Base-by-base conservation (phyloP, 2,329 filamentous ascomycete species). In the Monosporascus sp. region DNA sequence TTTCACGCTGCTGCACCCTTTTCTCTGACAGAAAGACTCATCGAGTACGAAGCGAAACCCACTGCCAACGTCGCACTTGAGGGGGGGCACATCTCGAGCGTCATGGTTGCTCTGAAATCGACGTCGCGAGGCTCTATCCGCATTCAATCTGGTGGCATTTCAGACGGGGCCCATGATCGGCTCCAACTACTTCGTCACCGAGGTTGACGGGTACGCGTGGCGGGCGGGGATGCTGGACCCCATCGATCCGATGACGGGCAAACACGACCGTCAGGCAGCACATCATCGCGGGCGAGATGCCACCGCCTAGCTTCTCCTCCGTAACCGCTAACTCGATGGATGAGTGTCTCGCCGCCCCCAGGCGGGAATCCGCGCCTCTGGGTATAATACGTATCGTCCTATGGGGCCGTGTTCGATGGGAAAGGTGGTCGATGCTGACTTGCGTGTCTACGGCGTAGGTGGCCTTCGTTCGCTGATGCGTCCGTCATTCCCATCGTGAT, bases 391-490 rank as follows among this genome's bases (percentile, higher is more conserved):
- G 6, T 26, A 44, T 19, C 41, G 22, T 16, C 41, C 20, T 11
- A 44, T 44, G 41, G 41, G 41, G 22, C 11, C 41, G 41, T 44
- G 41, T 19, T 22, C 57, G 2, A 61, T 61, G 56, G 56, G 58
- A 3, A 56, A 48, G 37, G 59, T 63, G 6, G 61, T 63, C 3
- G 61, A 64, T 55, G 49, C 43, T 3, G 52, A 57, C 17, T 51
- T 62, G 36, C 52, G 56, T 19, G 61, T 62, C 41, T 6, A 11
- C 16, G 41, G 41, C 19, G 22, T 26, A 1, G 41, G 9, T 11
- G 3, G 16, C 2, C 60, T 71, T 2, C 54, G 67, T 5, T 71
- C 3, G 66, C 70, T 8, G 68, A 72, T 57, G 68, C 68, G 16
- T 69, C 67, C 3, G 59, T 71, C 11, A 53, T 71, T 36, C 68